Base-by-base conservation (phyloP, 1,284 basidiomycete species). In the Macrocystidia cucumis region DNA sequence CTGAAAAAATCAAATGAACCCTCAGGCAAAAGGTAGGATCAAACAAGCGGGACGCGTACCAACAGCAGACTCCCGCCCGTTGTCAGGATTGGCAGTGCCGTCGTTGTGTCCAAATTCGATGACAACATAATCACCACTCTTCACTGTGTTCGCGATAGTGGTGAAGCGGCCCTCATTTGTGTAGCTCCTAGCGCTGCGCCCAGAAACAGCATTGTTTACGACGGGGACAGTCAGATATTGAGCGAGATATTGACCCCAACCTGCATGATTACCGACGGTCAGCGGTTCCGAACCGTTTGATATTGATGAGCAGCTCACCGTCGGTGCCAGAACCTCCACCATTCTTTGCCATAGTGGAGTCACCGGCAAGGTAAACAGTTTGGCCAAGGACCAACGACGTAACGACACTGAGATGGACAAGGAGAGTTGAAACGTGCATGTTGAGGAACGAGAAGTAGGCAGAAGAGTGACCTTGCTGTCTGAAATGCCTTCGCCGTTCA, bases 91-190 rank as follows among this genome's bases (percentile, higher is more conserved):
- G 18, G 54, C 47, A 9, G 53, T 46, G 8, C 64, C 65, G 37
- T 68, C 64, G 41, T 66, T 67, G 46, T 67, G 65, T 4, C 65
- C 65, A 37, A 70, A 69, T 44, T 67, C 54, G 35, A 55, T 64
- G 27, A 68, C 47, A 13, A 65, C 67, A 44, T 57, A 63, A 43
- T 69, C 67, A 12, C 64, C 59, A 24, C 47, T 37, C 37, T 59
- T 54, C 9, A 54, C 58, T 2, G 52, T 55, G 44, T 60, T 57
- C 33, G 59, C 55, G n/a, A 69, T 41, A 7, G 57, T 59, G 11
- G 51, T 54, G 46, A 67, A 67, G 8, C 60, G 56, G 19, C 67
- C 67, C 44, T 69, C 63, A 16, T 62, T 61, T 11, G 65, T 66
- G 39, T 61, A 72, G 30, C 63, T 67, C 27, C 69, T 59, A 2